Conservation (phyloP, 2,329 filamentous ascomycete species). For the Beauveria sp. region DNA sequence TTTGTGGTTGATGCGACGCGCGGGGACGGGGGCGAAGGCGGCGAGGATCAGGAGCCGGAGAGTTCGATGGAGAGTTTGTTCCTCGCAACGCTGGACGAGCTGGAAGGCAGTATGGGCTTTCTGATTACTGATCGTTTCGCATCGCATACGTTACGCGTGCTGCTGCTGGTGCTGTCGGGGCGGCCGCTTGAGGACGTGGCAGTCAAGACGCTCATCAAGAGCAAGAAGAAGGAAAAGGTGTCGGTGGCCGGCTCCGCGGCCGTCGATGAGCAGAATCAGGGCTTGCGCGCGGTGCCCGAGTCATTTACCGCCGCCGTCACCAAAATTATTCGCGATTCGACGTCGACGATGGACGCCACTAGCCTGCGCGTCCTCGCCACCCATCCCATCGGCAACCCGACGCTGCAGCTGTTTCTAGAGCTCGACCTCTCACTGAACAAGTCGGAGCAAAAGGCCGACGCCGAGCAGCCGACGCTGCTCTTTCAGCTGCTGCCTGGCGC, state of each 20-base stretch:
- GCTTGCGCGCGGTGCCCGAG: constrained; percentile 58
- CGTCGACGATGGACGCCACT: constrained; percentile 66
- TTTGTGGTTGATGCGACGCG: constrained; percentile 33
- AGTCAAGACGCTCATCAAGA: constrained; percentile 70
- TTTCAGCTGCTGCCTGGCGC: constrained; percentile 72
- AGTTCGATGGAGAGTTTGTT: constrained; percentile 79
- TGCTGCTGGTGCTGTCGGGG: constrained; percentile 80
- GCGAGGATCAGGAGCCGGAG: constrained; percentile 39
- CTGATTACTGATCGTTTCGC: constrained; percentile 83
- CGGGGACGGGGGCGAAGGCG: constrained; percentile 28
- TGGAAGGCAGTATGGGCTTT: constrained; percentile 77
- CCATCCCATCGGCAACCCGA: constrained; percentile 86
- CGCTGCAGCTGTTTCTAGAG: constrained; percentile 82
- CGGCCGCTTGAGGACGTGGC: constrained; percentile 65
- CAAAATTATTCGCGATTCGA: constrained; percentile 74
- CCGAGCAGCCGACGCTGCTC: constrained; percentile 50
- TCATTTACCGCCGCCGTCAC: constrained; percentile 71
- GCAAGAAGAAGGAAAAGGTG: constrained; percentile 85
- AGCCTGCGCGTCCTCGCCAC: constrained; percentile 77
- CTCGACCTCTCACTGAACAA: constrained; percentile 73
- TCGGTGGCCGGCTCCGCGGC: constrained; percentile 49
- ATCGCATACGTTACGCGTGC: constrained; percentile 80
- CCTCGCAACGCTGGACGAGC: constrained; percentile 72
- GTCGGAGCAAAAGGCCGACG: constrained; percentile 38
- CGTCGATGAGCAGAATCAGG: constrained; percentile 36